phyloP scores from a whole-genome alignment of 805 yeast species.

The Trichomonascus vanleenenianus region DNA sequence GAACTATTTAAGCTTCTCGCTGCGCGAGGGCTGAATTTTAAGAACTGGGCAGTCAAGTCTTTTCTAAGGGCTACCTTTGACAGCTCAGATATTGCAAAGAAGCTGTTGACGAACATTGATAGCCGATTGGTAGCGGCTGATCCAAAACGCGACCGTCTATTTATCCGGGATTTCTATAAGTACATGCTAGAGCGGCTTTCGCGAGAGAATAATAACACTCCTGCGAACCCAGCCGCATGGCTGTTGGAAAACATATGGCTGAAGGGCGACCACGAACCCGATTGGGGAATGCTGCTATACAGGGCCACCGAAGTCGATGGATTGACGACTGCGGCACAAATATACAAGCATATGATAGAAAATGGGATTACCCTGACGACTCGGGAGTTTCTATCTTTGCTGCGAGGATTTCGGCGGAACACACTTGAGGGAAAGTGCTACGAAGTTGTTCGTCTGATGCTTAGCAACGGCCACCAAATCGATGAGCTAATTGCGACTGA shows the following conservation, averaged over 20 bases:
- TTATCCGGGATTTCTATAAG: constrained; percentile 6
- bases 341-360: constrained; percentile 17
- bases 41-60: background rate
- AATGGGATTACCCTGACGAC: constrained; percentile 15
- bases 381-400: constrained; percentile 17
- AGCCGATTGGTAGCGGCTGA: background rate
- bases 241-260: constrained; percentile 11
- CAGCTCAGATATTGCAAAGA: constrained; percentile 10
- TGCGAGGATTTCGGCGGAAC: constrained; percentile 22
- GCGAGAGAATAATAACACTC: constrained; percentile 1
- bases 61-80: constrained; percentile 6
- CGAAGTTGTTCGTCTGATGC: constrained; percentile 17
- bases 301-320: constrained; percentile 23
- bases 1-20: constrained; percentile 13
- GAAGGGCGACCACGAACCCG: background rate
- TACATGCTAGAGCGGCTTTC: constrained; percentile 8
- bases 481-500: constrained; percentile 13
- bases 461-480: constrained; percentile 3
- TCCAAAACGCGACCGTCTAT: constrained; percentile 2
- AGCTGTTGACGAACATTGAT: constrained; percentile 5
- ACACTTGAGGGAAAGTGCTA: constrained; percentile 23
- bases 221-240: constrained; percentile 8
- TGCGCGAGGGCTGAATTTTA: constrained; percentile 6
- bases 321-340: constrained; percentile 17
- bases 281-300: constrained; percentile 13